Conservation (phyloP, 805 yeast species). For the Yarrowia divulgata region DNA sequence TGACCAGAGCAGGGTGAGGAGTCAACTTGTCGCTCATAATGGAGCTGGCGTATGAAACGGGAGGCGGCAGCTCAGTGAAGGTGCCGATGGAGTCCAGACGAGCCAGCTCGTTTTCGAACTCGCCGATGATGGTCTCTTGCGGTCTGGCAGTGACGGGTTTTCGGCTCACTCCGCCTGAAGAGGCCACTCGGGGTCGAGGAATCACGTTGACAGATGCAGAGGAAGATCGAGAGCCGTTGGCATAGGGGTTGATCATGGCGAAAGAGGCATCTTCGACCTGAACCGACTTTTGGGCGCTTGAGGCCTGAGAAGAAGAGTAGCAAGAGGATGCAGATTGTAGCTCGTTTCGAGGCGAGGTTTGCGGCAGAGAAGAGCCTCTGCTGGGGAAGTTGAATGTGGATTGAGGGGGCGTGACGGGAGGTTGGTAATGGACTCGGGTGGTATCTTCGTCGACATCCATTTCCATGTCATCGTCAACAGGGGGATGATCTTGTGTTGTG, state of each 20-base stretch:
- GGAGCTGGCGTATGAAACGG: conserved; percentile 50
- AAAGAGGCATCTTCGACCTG: conserved; percentile 25
- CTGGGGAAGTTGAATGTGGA: conserved; percentile 21
- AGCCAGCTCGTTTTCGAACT: conserved; percentile 28
- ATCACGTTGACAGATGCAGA: conserved; percentile 8
- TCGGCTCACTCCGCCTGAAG: conserved; percentile 14
- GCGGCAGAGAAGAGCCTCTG: conserved; percentile 13
- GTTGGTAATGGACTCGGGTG: conserved; percentile 16
- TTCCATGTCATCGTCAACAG: conserved; percentile 14
- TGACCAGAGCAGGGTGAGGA: conserved; percentile 32
- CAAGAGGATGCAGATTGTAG: conserved; percentile 20
- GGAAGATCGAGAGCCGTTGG: conserved; percentile 20
- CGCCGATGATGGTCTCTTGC: conserved; percentile 6
- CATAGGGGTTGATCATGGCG: conserved; percentile 26
- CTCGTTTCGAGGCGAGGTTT: conserved; percentile 6
- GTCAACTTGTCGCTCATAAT: conserved; percentile 8
- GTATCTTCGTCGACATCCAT: conserved; percentile 20
- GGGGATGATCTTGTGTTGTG: background rate
- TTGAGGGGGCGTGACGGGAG: conserved; percentile 5
- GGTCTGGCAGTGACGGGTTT: conserved; percentile 8
- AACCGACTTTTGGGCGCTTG: background rate
- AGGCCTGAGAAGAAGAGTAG: background rate
- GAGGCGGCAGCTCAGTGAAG: conserved; percentile 51
- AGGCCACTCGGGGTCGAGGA: conserved; percentile 23
- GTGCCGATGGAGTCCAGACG: conserved; percentile 30